These are phyloP conservation scores for Haematococcus lacustris DNA, from an alignment of 139 green algal genomes.

Conservation along the genomic window DNA sequence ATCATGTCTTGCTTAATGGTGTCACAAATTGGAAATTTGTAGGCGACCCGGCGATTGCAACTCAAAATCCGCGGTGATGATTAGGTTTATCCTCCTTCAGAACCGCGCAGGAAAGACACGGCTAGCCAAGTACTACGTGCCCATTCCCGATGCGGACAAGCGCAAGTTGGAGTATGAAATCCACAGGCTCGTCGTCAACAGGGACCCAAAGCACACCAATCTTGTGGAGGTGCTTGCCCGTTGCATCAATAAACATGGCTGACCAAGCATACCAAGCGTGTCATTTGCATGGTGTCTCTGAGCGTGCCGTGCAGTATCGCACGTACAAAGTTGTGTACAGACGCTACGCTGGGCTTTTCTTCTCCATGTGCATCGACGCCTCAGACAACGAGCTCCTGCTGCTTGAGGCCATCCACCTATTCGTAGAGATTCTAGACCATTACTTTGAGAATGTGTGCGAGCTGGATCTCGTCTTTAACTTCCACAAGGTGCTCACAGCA, in stretches of 20 bases:
- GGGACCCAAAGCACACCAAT: slow-evolving; percentile 94
- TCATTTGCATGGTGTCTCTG: no score
- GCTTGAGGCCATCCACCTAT: slow-evolving; percentile 96
- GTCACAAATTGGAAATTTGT: no score
- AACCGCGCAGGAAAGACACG: slow-evolving; percentile 95
- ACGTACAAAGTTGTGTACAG: slow-evolving; percentile 95
- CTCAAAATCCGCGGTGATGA: slow-evolving; percentile 56
- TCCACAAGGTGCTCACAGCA: slow-evolving; percentile 84
- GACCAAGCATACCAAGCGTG: no score
- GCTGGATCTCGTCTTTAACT: slow-evolving; percentile 99
- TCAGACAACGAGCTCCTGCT: slow-evolving; percentile 95
- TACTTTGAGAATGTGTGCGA: slow-evolving; percentile 99
- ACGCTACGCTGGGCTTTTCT: slow-evolving; percentile 96
- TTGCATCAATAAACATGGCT: no score
- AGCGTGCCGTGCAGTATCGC: slow-evolving; percentile 92
- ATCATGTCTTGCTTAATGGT: no score
- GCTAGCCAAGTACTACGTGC: slow-evolving; percentile 96
- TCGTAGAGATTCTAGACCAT: slow-evolving; percentile 99
- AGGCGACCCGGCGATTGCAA: no score
- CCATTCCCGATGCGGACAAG: slow-evolving; percentile 87
- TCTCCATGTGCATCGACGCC: slow-evolving; percentile 90
- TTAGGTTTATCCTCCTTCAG: slow-evolving; percentile 95
- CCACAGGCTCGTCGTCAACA: slow-evolving; percentile 78
- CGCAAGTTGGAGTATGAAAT: slow-evolving; percentile 91
- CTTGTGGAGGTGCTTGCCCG: slow-evolving; percentile 94